Base-by-base conservation (phyloP, 164 flowering plant genomes). In the Dillenia suffruticosa region DNA sequence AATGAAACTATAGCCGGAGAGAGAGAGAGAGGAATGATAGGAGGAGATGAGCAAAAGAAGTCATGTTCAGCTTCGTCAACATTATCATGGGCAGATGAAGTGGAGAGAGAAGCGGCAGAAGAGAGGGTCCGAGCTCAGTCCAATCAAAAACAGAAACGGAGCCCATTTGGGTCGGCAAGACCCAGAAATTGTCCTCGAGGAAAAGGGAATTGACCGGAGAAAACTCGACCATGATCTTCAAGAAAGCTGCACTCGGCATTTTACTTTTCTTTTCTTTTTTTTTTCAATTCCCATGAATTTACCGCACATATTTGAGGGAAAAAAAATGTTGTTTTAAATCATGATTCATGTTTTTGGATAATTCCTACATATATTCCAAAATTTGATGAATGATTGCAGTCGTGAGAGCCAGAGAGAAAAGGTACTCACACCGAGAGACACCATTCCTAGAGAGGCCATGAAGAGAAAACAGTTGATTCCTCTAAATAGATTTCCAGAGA, bases 11-110 rank as follows among this genome's bases (percentile, higher is more conserved):
- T n/a, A 26, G 40, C 40, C 5, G 5, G 40, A 26, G 40, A 26
- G 40, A 26, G 40, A 1, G 40, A 26, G 40, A 26, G 26, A 24
- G 26, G 26, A 1, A 24, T 24, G 26, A 3, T 24, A 1, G 26
- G 26, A 24, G 26, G 1, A 24, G 26, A 24, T 24, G 26, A 24
- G 26, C 26, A 24, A 3, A 24, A 24, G 26, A 24, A 24, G 26
- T 24, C 3, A 3, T 1, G 26, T 24, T 24, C 1, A 3, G 26
- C 26, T 24, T 24, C 26, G 26, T 1, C 26, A 24, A 3, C 26
- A 24, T 57, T 62, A 40, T 74, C 76, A 24, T 74, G 81, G 80
- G 76, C 74, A 49, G 81, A 77, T 50, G 81, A 77, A 58, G 76
- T 69, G 40, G 76, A 77, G 52, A 69, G 62, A 65, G 76, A 72